These are phyloP conservation scores for Sporothrix humicola DNA, from an alignment of 2,329 filamentous ascomycete species.

Conservation along the genomic window DNA sequence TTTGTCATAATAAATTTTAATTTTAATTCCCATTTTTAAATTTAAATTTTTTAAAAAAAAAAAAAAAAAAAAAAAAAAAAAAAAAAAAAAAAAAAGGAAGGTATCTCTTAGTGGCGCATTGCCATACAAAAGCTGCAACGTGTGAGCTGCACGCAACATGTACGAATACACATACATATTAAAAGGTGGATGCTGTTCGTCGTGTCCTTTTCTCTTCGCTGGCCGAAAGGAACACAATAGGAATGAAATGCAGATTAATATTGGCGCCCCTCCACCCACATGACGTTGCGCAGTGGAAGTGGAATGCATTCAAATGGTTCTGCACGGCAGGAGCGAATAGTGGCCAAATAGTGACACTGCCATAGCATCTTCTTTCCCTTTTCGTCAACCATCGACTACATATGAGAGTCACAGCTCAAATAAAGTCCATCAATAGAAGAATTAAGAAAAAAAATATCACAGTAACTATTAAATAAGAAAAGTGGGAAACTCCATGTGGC, in stretches of 20 bases:
- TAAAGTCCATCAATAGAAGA: neutral
- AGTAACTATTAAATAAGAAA: neutral
- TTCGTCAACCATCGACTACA: neutral
- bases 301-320: conserved; percentile 12
- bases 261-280: conserved; percentile 7
- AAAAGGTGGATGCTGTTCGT: neutral
- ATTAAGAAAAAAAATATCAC: neutral
- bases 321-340: conserved; percentile 5
- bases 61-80: neutral
- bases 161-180: neutral
- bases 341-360: neutral
- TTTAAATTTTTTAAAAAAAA: too few relatives aligned
- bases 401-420: neutral
- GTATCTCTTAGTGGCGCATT: conserved; percentile 17
- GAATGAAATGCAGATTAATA: conserved; percentile 17
- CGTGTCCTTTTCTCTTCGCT: conserved; percentile 13
- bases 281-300: conserved; percentile 5
- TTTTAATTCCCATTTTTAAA: too few relatives aligned
- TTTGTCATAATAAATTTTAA: too few relatives aligned
- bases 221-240: conserved; percentile 1
- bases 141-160: neutral
- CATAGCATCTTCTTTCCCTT: conserved; percentile 5
- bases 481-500: conserved; percentile 14
- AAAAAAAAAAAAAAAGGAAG: neutral
- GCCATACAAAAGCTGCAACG: conserved; percentile 20